Base-by-base conservation (phyloP, 148 eudicot genomes). In the Silene conica region DNA sequence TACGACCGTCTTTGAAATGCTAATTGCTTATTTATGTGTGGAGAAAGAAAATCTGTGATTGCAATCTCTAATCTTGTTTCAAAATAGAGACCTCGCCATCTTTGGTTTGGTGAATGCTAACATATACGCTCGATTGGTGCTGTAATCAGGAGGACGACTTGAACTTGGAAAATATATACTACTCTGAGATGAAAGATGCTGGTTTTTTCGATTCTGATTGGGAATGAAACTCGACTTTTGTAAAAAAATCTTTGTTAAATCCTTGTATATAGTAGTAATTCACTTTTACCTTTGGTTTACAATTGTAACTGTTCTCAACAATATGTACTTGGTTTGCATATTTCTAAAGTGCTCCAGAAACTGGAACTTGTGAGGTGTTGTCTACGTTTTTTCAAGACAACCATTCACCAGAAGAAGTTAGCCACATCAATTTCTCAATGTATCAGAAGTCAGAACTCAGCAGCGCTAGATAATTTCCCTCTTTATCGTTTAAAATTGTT, bases 161-260 rank as follows among this genome's bases (percentile, higher is more conserved):
- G 81, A 86, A 83, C 78, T 74, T 89, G 69, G 92, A 89, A 58
- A 86, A 85, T 59, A 86, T 89, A 60, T 89, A 89, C 82, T 89
- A 89, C 88, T 89, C 92, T 11, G 90, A 89, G 87, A 89, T 89
- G 92, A 89, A 86, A 72, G 92, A 89, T 61, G 92, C 92, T 52
- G 92, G 92, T 43, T 89, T 89, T 82, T 89, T 89, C 58, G 90
- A 89, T 59, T 78, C 86, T 25, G 92, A 86, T 34, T 86, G 88
- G 88, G 92, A 85, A 60, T 89, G 81, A 81, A 54, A 31, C 34
- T 8, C 1, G 56, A 54, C 64, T 41, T 41, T 11, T 38, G 75
- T 75, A 80, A 5, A 10, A 80, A 5, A 10, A 28, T 56, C 64
- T 41, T 14, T 8, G 62, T 63, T 23, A 45, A 74, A 13, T 15